phyloP scores from a whole-genome alignment of 225 moss, liverwort and hornwort genomes.

The Polytrichum commune region DNA sequence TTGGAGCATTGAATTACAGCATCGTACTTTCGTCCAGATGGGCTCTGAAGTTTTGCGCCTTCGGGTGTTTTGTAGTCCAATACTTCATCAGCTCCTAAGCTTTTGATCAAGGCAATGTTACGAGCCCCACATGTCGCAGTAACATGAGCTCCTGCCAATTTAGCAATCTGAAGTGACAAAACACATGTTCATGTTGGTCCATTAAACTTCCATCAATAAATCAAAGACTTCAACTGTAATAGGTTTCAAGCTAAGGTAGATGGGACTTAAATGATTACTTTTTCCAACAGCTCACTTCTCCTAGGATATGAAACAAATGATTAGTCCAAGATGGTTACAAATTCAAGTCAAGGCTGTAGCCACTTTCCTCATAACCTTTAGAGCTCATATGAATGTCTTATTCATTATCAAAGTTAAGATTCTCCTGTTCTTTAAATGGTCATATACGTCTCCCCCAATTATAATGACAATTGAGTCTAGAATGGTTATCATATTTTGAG shows the following conservation, averaged over 20 bases:
- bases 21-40: conserved; percentile 60
- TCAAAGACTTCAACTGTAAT: too few species aligned
- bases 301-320: background rate
- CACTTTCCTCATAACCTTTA: too few species aligned
- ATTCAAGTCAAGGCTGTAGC: background rate
- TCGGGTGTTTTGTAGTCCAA: conserved; percentile 53
- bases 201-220: background rate
- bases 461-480: too few species aligned
- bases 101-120: conserved; percentile 41
- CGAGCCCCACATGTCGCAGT: conserved; percentile 53
- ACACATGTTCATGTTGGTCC: background rate
- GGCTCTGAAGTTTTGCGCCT: conserved; percentile 43
- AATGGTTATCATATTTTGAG: too few species aligned
- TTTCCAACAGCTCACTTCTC: background rate
- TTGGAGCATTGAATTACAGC: conserved; percentile 36
- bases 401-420: too few species aligned
- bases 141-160: conserved; percentile 61
- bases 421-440: too few species aligned
- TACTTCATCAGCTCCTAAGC: conserved; percentile 56
- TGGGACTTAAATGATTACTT: background rate
- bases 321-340: background rate
- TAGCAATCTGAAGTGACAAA: conserved; percentile 39
- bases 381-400: too few species aligned
- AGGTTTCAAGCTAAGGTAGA: background rate
- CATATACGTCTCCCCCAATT: too few species aligned